Evolutionary conservation across 257 asterid species (phyloP).

Genomic region (Apocynum venetum): DNA sequence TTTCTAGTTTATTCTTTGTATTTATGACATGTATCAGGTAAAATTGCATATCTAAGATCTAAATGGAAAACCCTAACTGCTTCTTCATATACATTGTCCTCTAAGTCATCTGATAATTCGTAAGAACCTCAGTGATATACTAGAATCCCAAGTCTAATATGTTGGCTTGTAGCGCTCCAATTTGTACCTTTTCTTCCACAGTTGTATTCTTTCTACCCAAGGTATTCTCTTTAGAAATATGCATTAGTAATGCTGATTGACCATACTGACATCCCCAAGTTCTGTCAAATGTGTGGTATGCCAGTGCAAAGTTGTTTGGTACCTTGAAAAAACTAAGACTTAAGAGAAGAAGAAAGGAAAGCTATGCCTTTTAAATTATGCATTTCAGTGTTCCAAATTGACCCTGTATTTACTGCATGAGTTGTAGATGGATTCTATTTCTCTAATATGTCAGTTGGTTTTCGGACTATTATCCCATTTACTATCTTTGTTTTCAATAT

Average conservation of each 20-base stretch:
- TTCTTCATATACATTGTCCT: no score
- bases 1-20: no score
- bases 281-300: neutral
- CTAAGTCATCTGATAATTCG: no score
- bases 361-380: neutral
- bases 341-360: neutral
- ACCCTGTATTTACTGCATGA: neutral
- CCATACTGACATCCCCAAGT: neutral
- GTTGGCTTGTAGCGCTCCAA: no score
- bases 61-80: no score
- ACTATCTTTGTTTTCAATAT: neutral
- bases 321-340: neutral
- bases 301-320: neutral
- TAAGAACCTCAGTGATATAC: no score
- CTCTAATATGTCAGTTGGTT: neutral
- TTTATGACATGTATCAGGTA: no score
- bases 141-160: no score
- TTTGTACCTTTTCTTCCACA: no score
- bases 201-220: no score
- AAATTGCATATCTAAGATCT: no score
- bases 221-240: no score
- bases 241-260: neutral
- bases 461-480: neutral
- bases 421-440: neutral
- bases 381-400: neutral